These are phyloP conservation scores for Saccharomycopsis sp. DNA, from an alignment of 805 yeast species.

Conservation along the genomic window DNA sequence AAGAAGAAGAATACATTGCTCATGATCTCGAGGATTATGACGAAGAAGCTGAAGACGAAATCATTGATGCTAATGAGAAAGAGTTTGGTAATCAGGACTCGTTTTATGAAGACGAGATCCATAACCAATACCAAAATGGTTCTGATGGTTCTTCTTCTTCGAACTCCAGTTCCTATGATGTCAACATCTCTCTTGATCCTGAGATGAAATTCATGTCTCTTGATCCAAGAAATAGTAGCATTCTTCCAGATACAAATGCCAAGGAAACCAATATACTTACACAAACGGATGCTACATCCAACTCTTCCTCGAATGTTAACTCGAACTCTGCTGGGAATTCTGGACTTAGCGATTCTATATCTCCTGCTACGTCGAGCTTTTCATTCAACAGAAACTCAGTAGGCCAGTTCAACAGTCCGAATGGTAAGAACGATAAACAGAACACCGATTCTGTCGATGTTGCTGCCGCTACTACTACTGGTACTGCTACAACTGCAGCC, in stretches of 20 bases:
- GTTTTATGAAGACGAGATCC: neutral
- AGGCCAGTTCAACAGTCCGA: neutral
- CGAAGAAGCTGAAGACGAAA: neutral
- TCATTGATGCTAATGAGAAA: neutral
- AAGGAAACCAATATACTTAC: neutral
- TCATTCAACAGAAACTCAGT: neutral
- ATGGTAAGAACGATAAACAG: neutral
- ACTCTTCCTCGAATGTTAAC: neutral
- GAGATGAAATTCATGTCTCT: neutral
- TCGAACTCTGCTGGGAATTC: neutral
- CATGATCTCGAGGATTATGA: conserved; percentile 1
- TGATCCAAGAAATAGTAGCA: neutral
- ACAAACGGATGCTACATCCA: neutral
- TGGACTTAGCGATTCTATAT: neutral
- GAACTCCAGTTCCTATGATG: neutral
- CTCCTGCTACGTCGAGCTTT: neutral
- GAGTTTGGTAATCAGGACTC: neutral
- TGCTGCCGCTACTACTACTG: neutral
- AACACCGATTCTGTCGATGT: neutral
- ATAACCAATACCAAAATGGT: neutral
- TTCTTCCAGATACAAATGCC: neutral
- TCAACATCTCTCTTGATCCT: neutral
- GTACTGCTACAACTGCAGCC: neutral
- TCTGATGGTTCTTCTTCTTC: neutral
- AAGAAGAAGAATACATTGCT: neutral